Evolutionary conservation across 805 yeast genomes (phyloP).

Genomic region (Wickerhamomyces ciferrii): DNA sequence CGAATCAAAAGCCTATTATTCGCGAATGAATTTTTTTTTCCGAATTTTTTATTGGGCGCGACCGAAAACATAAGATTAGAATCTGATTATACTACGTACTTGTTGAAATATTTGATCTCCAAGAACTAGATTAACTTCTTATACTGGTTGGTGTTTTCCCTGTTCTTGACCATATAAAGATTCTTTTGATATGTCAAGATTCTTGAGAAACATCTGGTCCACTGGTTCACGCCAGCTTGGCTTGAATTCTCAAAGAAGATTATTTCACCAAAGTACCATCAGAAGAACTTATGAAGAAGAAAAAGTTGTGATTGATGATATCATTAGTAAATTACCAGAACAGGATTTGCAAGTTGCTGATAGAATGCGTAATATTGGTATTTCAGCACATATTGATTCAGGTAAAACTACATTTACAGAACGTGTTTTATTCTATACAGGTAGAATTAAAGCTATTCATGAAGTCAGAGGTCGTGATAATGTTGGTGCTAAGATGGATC

Average conservation of each 20-base stretch:
- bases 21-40: not conserved
- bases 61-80: not conserved
- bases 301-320: conserved; percentile 58
- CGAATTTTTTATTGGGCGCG: not conserved
- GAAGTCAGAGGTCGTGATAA: conserved; percentile 96
- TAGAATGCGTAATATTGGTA: conserved; percentile 88
- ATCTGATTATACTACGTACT: no score
- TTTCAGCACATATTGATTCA: conserved; percentile 96
- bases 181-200: conserved; percentile 13
- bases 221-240: conserved; percentile 8
- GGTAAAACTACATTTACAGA: conserved; percentile 98
- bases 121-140: not conserved
- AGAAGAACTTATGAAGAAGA: conserved; percentile 62
- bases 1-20: not conserved
- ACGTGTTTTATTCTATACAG: conserved; percentile 93
- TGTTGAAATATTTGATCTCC: not conserved
- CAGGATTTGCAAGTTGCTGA: conserved; percentile 46
- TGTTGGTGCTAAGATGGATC: conserved; percentile 99
- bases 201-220: conserved; percentile 9
- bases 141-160: not conserved
- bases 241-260: conserved; percentile 16
- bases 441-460: conserved; percentile 93
- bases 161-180: not conserved
- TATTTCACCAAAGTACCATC: conserved; percentile 26
- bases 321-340: conserved; percentile 42